A percentile compares a stretch with the other conserved stretches of the same genome.
Conservation (phyloP, 441 rosid species). For the Croton setiger region DNA sequence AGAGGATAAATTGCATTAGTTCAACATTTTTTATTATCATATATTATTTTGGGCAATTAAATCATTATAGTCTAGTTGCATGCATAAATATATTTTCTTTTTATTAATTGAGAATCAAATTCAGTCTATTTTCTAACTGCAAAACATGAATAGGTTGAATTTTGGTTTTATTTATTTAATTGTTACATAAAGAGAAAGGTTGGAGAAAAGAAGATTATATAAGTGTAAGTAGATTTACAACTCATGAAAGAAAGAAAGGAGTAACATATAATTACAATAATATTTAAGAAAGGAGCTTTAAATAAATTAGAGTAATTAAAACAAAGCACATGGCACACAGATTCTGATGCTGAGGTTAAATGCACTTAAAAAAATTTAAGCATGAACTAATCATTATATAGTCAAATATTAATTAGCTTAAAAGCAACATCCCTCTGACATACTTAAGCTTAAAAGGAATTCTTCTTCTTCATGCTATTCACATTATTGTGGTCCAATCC, state of each 20-base stretch:
- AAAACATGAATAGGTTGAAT: too few relatives aligned
- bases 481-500: slow-evolving; percentile 2
- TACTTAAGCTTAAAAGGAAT: slow-evolving; percentile 1
- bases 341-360: slow-evolving; percentile 1
- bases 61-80: too few relatives aligned
- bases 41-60: too few relatives aligned
- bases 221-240: neutral
- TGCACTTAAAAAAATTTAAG: slow-evolving; percentile 4
- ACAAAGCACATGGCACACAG: slow-evolving; percentile 18
- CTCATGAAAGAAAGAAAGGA: neutral
- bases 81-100: too few relatives aligned
- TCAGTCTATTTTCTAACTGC: too few relatives aligned
- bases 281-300: neutral
- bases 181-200: neutral
- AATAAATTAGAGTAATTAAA: slow-evolving; percentile 14
- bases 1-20: too few relatives aligned
- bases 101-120: too few relatives aligned
- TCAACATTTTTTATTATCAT: too few relatives aligned
- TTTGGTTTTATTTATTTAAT: too few relatives aligned
- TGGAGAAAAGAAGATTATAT: neutral
- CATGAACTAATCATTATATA: neutral
- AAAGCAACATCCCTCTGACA: slow-evolving; percentile 1
- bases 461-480: neutral
- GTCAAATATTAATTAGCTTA: neutral
- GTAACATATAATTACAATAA: neutral